phyloP scores from a whole-genome alignment of 2,329 filamentous ascomycete species.

The Trichocomaceae sp. region DNA sequence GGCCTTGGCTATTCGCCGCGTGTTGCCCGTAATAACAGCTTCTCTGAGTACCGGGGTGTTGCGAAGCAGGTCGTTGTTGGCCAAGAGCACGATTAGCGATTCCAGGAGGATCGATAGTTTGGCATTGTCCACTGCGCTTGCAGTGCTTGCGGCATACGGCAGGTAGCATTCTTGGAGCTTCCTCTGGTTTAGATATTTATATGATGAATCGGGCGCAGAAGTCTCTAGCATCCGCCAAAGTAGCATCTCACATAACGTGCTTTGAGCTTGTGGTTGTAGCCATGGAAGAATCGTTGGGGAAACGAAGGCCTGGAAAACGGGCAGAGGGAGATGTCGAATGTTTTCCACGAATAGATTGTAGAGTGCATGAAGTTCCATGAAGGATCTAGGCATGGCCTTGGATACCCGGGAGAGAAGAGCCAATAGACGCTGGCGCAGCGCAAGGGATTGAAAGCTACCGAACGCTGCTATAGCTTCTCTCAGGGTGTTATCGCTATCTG shows the following conservation, averaged over 20 bases:
- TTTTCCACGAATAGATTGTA: conserved; percentile 42
- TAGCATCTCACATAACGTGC: conserved; percentile 49
- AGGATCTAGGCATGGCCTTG: conserved; percentile 26
- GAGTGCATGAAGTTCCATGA: conserved; percentile 34
- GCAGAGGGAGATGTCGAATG: conserved; percentile 40
- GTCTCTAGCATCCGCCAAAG: conserved; percentile 45
- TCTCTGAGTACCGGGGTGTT: conserved; percentile 33
- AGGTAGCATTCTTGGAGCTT: conserved; percentile 58
- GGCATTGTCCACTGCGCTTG: conserved; percentile 60
- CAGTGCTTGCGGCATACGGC: conserved; percentile 57
- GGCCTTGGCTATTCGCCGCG: conserved; percentile 42
- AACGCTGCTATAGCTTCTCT: conserved; percentile 24
- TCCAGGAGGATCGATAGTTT: conserved; percentile 66
- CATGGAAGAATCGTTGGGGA: conserved; percentile 39
- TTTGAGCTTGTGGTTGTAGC: conserved; percentile 35
- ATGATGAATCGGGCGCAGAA: conserved; percentile 32
- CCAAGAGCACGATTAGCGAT: conserved; percentile 52
- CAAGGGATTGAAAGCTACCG: conserved; percentile 35
- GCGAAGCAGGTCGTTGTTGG: conserved; percentile 27
- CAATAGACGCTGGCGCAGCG: conserved; percentile 41
- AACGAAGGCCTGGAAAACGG: conserved; percentile 42
- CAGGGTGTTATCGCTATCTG: conserved; percentile 12
- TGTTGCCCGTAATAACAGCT: conserved; percentile 49
- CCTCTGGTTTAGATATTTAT: conserved; percentile 42
- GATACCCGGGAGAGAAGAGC: conserved; percentile 37